Evolutionary conservation across 257 asterid genomes (phyloP), one percentile per base, ranked within the genome.

Genomic region (Nicotiana knightiana): DNA sequence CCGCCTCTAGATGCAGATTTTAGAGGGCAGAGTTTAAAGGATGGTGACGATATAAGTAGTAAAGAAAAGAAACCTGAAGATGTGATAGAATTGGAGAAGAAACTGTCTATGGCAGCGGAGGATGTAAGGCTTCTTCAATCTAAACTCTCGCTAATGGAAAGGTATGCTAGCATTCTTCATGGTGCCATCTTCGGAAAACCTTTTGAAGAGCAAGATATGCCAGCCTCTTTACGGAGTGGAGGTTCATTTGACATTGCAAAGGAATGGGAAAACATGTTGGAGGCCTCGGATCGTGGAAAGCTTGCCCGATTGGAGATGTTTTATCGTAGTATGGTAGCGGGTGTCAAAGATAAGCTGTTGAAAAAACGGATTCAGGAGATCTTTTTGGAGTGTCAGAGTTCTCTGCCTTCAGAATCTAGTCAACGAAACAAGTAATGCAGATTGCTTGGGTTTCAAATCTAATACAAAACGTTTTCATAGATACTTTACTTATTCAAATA

Each of bases 231-330:
- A 61, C 81, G 83, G 28, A 76, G 75, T 63, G 89, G 89, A 6
- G 90, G 91, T 79, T 65, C 86, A 51, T 90, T 90, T 71, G 93
- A 92, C 87, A 87, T 93, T 24, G 97, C 89, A 2, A 89, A 85
- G 86, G 97, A 91, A 77, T 95, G 99, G 99, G 97, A 93, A 85
- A 86, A 75, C 81, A 90, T 95, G 97, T 82, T 95, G 88, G 99
- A 95, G 81, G 77, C 94, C 21, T 90, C 87, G 17, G 97, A 93
- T 85, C 91, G 81, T 9, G 84, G 90, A 21, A 93, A 87, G 80
- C 97, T 95, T 26, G 71, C 68, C 4, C 91, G 91, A 43, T 66
- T 95, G 76, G 97, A 93, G 87, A 90, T 87, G 90, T 95, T 93
- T 81, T 93, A 95, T 57, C 86, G 89, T 1, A 88, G 89, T 81